Base-by-base conservation (phyloP, 495 filamentous ascomycete genomes). In the Cryomyces antarcticus region DNA sequence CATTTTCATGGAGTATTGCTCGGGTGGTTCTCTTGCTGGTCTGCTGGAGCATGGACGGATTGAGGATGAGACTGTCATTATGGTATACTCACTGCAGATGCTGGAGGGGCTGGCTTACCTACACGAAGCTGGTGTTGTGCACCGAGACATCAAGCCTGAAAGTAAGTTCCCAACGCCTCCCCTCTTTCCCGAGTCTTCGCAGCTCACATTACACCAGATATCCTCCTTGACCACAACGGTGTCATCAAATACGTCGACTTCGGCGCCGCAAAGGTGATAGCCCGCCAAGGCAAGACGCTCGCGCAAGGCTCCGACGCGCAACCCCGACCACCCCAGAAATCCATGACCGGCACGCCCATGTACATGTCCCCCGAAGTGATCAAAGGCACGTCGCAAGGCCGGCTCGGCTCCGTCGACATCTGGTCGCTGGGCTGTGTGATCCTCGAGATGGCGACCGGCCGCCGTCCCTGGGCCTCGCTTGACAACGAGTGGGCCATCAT, bases 401-500 rank as follows among this genome's bases (percentile, higher is more conserved):
- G 84, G 47, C 69, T 69, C 24, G 86, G 88, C 29, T 80, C 86
- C n/a, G 84, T 93, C 43, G 89, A 97, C 57, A 77, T 96, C 45
- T 97, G 89, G 89, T 94, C 86, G 5, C 70, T 97, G 5, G 89
- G 92, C 34, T 97, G 89, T 57, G 89, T 97, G 44, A 82, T 96
- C 50, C 72, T 94, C 29, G 89, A 97, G 58, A 96, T 96, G 92
- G 84, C 85, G 12, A 96, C 87, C 1, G 89, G 89, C 30, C 74
- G 85, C 41, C 77, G 92, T 28, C 89, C 89, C 13, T 97, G 89
- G 89, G 87, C 87, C n/a, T 80, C 76, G 48, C 71, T 96, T 5
- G 89, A 97, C 63, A 97, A 97, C 57, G 89, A 97, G 58, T 97
- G 89, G 88, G 89, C 89, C 31, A 96, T 97, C 63, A 97, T 97